Evolutionary conservation across 768 basidiomycete species (phyloP).

Genomic region (Suillus americanus): DNA sequence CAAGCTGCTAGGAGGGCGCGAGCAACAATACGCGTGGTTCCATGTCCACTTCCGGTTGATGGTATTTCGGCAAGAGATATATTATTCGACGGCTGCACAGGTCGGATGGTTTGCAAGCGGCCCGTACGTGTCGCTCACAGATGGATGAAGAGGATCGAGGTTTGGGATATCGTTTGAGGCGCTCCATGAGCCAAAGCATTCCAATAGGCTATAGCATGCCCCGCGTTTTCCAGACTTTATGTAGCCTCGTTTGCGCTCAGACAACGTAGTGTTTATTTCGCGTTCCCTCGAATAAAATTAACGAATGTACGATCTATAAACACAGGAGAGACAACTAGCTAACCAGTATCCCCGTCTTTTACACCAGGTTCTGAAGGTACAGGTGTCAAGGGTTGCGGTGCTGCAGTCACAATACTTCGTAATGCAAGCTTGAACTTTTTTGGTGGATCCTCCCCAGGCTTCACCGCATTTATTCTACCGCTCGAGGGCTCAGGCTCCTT

Average conservation of each 20-base stretch:
- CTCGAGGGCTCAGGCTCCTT: slow-evolving; percentile 35
- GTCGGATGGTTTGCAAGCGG: slow-evolving; percentile 5
- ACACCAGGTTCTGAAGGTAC: slow-evolving; percentile 61
- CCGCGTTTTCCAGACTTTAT: neutral
- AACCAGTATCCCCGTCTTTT: slow-evolving; percentile 79
- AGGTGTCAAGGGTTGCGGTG: slow-evolving; percentile 37
- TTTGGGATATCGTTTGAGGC: slow-evolving; percentile 7
- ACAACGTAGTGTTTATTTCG: slow-evolving; percentile 3
- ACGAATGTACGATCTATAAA: slow-evolving; percentile 4
- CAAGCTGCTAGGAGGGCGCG: slow-evolving; percentile 4
- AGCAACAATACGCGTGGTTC: slow-evolving; percentile 2
- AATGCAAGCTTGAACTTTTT: slow-evolving; percentile 80
- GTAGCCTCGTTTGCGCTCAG: slow-evolving; percentile 2
- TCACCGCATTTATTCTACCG: slow-evolving; percentile 24
- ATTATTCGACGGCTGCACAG: slow-evolving; percentile 1
- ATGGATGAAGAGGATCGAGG: slow-evolving; percentile 7
- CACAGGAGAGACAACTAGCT: slow-evolving; percentile 17
- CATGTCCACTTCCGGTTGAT: slow-evolving; percentile 6
- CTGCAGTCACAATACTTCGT: slow-evolving; percentile 32
- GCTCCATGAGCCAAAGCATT: neutral
- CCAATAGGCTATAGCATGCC: neutral
- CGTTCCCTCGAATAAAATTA: slow-evolving; percentile 5
- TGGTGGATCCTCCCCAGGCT: slow-evolving; percentile 42
- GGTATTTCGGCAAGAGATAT: slow-evolving; percentile 6
- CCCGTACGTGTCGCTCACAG: slow-evolving; percentile 4